phyloP scores from a whole-genome alignment of 108 stramenopile species.

The Phaeodactylum tricornutum region DNA sequence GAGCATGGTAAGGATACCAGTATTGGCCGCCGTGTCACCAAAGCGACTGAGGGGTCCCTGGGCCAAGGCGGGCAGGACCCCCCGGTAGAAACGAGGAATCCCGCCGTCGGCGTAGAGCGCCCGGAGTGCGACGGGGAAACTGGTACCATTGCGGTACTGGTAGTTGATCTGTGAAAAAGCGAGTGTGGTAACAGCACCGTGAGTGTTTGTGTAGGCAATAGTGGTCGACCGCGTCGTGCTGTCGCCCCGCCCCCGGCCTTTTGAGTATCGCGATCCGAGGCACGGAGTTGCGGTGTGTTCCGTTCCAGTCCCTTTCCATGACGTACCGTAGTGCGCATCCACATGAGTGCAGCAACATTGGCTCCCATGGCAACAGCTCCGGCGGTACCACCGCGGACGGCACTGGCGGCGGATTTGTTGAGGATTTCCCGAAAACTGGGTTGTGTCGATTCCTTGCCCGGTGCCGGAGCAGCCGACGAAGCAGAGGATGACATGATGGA shows the following conservation, averaged over 20 bases:
- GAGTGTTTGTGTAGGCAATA: no score
- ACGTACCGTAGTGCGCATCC: conserved; percentile 72
- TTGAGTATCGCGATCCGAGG: no score
- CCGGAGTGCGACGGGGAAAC: conserved; percentile 75
- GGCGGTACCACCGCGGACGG: conserved; percentile 75
- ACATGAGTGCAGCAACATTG: conserved; percentile 83
- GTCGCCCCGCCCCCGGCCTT: no score
- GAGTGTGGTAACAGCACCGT: no score
- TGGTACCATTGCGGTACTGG: conserved; percentile 97
- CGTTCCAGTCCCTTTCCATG: no score
- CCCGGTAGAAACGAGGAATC: conserved; percentile 93
- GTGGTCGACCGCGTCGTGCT: no score
- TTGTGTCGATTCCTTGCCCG: conserved; percentile 15
- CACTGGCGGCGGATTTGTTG: conserved; percentile 48
- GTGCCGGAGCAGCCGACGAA: background rate
- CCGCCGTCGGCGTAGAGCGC: conserved; percentile 96
- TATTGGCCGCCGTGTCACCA: conserved; percentile 98
- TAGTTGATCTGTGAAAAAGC: conserved; percentile 88
- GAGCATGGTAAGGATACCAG: conserved; percentile 82
- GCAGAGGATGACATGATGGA: no score
- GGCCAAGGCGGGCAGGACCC: conserved; percentile 82
- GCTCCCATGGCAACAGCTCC: conserved; percentile 82
- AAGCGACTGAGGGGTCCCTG: conserved; percentile 92
- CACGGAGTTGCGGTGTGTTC: no score
- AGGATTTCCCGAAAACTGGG: conserved; percentile 52